These are phyloP conservation scores for Corchorus capsularis DNA, from an alignment of 345 rosid species.

Conservation along the genomic window DNA sequence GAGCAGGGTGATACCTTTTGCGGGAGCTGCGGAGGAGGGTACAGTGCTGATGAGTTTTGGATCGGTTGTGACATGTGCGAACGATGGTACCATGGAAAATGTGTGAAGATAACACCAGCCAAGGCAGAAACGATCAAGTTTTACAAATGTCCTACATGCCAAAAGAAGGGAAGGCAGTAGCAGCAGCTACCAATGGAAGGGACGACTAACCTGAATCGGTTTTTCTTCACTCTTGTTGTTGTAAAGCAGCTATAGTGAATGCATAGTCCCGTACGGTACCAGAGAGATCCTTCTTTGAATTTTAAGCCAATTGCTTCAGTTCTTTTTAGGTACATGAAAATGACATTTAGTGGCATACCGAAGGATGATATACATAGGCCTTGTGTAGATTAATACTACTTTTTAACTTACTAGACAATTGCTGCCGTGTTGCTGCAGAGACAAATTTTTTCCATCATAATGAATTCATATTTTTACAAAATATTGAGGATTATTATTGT, in stretches of 20 bases:
- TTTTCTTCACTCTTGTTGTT: conserved; percentile 15
- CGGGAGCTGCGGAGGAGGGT: conserved; percentile 84
- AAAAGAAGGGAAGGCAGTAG: conserved; percentile 64
- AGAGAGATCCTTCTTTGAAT: neutral
- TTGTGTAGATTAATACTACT: conserved; percentile 14
- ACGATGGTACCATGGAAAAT: conserved; percentile 90
- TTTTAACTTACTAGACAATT: neutral
- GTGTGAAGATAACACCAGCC: conserved; percentile 86
- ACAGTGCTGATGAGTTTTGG: conserved; percentile 83
- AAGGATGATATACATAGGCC: conserved; percentile 14
- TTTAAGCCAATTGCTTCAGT: neutral
- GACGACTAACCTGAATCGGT: neutral
- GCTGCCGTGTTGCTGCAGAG: neutral
- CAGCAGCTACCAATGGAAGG: neutral
- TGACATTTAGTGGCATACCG: conserved; percentile 12
- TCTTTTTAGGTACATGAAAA: conserved; percentile 4
- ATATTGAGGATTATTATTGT: no score
- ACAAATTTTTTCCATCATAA: no score
- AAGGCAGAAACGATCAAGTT: conserved; percentile 84
- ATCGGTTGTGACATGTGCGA: conserved; percentile 86
- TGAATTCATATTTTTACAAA: no score
- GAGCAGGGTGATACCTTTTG: conserved; percentile 82
- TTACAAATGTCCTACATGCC: conserved; percentile 87
- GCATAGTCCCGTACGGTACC: neutral
- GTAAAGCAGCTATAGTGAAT: conserved; percentile 19